These are phyloP conservation scores for Mycosarcoma mackinlayi DNA, from an alignment of 1,284 basidiomycete species.

Conservation along the genomic window DNA sequence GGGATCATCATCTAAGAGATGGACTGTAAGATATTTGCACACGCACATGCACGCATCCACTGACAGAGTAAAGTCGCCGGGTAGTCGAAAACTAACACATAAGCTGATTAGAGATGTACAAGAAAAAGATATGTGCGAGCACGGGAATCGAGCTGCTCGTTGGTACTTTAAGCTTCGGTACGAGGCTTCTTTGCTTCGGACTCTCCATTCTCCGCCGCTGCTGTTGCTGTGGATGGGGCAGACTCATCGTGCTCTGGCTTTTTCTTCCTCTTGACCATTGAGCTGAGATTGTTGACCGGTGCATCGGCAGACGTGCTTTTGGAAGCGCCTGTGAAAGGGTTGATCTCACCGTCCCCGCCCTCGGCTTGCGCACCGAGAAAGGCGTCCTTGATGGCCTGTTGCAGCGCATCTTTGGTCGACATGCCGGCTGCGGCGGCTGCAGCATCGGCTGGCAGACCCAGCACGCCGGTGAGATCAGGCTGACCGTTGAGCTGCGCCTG, in stretches of 20 bases:
- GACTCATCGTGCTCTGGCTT: constrained; percentile 31
- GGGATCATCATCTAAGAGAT: constrained; percentile 25
- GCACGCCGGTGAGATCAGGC: constrained; percentile 27
- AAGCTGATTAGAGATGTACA: constrained; percentile 1
- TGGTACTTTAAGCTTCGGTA: constrained; percentile 34
- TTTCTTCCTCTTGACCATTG: constrained; percentile 63
- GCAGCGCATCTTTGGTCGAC: constrained; percentile 53
- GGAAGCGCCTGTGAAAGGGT: constrained; percentile 31
- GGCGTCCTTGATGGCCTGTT: constrained; percentile 64
- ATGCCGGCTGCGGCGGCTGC: constrained; percentile 17
- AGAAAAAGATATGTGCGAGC: neutral
- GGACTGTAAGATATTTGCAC: constrained; percentile 21
- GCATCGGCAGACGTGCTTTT: constrained; percentile 20
- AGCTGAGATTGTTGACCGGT: constrained; percentile 58
- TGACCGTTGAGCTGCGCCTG: constrained; percentile 52
- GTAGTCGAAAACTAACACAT: too few relatives aligned
- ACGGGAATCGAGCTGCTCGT: too few relatives aligned
- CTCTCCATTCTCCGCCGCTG: constrained; percentile 8
- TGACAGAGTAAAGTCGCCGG: too few relatives aligned
- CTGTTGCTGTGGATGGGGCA: neutral
- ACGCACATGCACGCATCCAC: constrained; percentile 2
- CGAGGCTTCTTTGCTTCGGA: constrained; percentile 37
- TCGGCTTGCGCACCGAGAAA: constrained; percentile 54
- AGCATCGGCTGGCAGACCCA: constrained; percentile 31
- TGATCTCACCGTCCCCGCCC: constrained; percentile 5